A percentile compares a stretch with the other conserved stretches of the same genome.
Evolutionary conservation across 2,329 filamentous ascomycete species (phyloP).

Genomic region (Phyllosticta citribraziliensis): DNA sequence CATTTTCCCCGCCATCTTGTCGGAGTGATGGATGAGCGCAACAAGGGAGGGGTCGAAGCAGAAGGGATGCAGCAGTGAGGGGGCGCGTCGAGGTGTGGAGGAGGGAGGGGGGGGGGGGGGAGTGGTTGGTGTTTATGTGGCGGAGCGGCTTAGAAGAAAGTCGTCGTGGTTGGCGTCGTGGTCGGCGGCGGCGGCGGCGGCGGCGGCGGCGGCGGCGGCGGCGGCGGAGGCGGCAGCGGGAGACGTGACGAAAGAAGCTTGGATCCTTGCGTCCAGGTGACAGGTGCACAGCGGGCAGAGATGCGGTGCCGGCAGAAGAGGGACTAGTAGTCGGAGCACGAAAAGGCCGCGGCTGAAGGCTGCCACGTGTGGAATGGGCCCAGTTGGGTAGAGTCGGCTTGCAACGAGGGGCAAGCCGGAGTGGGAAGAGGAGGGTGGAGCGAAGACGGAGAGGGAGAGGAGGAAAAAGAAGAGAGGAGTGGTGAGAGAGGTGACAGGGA

Average conservation of each 20-base stretch:
- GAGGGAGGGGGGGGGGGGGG: neutral
- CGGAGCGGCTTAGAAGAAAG: neutral
- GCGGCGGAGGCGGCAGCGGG: neutral
- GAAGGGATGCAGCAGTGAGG: neutral
- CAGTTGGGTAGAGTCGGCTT: slow-evolving; percentile 3
- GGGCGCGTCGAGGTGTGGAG: neutral
- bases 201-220: neutral
- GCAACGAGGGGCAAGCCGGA: slow-evolving; percentile 5
- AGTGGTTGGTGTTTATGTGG: slow-evolving; percentile 6
- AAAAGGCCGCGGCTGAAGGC: neutral
- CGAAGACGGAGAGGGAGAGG: neutral
- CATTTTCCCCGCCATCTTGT: slow-evolving; percentile 80
- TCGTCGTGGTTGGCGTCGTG: neutral
- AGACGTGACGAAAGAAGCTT: neutral
- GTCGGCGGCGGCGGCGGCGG: neutral
- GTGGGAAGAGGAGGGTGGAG: neutral
- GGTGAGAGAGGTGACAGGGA: neutral
- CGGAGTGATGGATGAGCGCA: slow-evolving; percentile 1
- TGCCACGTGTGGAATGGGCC: slow-evolving; percentile 5
- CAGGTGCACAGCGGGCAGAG: neutral
- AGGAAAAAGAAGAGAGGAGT: neutral
- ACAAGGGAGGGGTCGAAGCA: neutral
- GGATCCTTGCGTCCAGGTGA: slow-evolving; percentile 2
- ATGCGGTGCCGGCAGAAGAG: slow-evolving; percentile 5
- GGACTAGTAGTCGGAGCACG: slow-evolving; percentile 3